Base-by-base conservation (phyloP, 2,329 filamentous ascomycete genomes). In the Fusarium hostae region DNA sequence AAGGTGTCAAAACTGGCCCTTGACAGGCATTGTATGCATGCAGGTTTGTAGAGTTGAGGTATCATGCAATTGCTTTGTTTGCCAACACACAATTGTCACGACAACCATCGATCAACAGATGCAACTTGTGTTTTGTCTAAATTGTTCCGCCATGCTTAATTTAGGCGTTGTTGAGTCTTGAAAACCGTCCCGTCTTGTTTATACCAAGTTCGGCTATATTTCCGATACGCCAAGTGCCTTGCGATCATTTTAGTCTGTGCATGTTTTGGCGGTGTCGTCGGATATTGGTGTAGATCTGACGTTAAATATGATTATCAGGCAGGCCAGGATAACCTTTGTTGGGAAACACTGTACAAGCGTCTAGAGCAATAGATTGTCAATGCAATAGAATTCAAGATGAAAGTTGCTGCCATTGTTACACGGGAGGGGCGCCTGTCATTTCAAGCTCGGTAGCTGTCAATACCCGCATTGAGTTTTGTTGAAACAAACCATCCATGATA, bases 221-320 rank as follows among this genome's bases (percentile, higher is more conserved):
- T 55, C 74, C 74, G 70, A 76, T 41, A 44, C 48, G 70, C 71
- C 68, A 75, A 69, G 63, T 35, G 44, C 47, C 52, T 51, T 63
- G 63, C 43, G 9, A 63, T 63, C 48, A 40, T 44, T 55, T 55
- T 41, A 32, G 63, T 72, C 70, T 73, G 59, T 76, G 70, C 72
- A 66, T 69, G 41, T 52, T 65, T 66, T 71, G 54, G 62, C 54
- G 60, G 60, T 72, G 68, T 54, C 41, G 61, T 75, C 70, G 72
- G 74, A 68, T 47, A 62, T 70, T 64, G 45, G 57, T 45, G 50
- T 64, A 68, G 70, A 72, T 76, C 70, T 68, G 59, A 55, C 39
- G 52, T 47, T 59, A n/a, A 55, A 47, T 58, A 55, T 45, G 47
- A 37, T 52, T 41, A 48, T 52, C 54, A 63, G 60, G 22, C 34